Evolutionary conservation across 2,329 filamentous ascomycete species (phyloP), one percentile per base, ranked within the genome.

Genomic region (Neofusicoccum sp.): DNA sequence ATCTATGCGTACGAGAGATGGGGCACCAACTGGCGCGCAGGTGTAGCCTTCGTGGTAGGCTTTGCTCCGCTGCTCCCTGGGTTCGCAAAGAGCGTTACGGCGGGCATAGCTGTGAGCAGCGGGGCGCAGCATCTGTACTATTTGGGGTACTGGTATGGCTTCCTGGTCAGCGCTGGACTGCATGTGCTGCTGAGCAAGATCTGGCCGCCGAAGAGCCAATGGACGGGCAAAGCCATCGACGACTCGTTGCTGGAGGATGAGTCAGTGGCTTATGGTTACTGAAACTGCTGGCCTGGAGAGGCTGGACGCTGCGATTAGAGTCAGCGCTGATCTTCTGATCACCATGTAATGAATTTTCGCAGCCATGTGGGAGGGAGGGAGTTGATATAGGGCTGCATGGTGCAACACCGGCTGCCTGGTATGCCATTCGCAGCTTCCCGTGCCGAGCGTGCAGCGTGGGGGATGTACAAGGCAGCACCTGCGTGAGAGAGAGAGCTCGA

Each of bases 11-110:
- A 71, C 56, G 66, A 67, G 36, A 52, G 62, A n/a, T 66, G 64
- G 33, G 69, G 60, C 1, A 66, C 64, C 6, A 71, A 71, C 45
- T 70, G 70, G 70, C 65, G 68, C 16, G 65, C 70, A 1, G 62
- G 68, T 4, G 64, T 65, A 2, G 68, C 70, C 6, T 68, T 66
- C 61, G 47, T 64, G 5, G 56, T 69, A 12, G 67, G 68, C 4
- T 70, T 66, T 41, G 41, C 66, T 0, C 69, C 69, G 11, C 62
- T 70, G 8, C 54, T 67, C 5, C 68, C 69, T 1, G 69, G 70
- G 1, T 68, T 71, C 43, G 66, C 63, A 4, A 60, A 66, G 43
- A 65, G 65, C 31, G 63, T 64, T 44, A 64, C 47, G 22, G 36
- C 34, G 52, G 56, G 56, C 34, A 3, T 65, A 16, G 31, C 43